Conservation (phyloP, 176 grass and related monocot species). For the Carex scoparia region DNA sequence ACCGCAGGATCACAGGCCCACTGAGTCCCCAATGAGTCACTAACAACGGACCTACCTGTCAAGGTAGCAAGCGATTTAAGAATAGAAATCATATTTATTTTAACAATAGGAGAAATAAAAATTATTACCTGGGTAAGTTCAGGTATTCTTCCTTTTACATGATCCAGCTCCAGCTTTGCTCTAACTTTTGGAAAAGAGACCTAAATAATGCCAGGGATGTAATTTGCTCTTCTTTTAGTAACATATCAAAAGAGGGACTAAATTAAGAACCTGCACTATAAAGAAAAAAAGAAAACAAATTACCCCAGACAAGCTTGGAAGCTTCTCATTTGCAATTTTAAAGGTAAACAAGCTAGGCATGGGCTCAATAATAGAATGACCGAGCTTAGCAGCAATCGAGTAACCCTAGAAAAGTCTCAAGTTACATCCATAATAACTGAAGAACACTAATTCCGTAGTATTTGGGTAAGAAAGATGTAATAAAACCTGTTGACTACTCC, state of each 20-base stretch:
- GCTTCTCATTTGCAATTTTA: slow-evolving; percentile 58
- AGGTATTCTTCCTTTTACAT: slow-evolving; percentile 39
- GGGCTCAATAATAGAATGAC: slow-evolving; percentile 68
- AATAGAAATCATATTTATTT: slow-evolving; percentile 18
- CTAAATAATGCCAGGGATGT: slow-evolving; percentile 27
- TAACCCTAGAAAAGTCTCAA: slow-evolving; percentile 52
- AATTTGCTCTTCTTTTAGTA: background rate
- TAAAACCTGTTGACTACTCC: slow-evolving; percentile 66
- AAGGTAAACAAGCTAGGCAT: slow-evolving; percentile 95
- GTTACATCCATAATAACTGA: background rate
- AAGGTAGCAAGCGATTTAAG: slow-evolving; percentile 10
- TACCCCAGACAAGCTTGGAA: slow-evolving; percentile 69
- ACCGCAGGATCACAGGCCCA: slow-evolving; percentile 72
- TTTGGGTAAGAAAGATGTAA: background rate
- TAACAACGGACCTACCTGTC: slow-evolving; percentile 68
- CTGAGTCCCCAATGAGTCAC: slow-evolving; percentile 95
- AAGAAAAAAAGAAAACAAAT: slow-evolving; percentile 10
- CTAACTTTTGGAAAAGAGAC: slow-evolving; percentile 71
- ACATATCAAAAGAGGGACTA: background rate
- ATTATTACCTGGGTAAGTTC: slow-evolving; percentile 55
- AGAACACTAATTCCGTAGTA: background rate
- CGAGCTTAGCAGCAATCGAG: slow-evolving; percentile 51
- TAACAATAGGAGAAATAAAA: background rate
- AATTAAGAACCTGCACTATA: background rate
- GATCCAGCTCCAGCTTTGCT: slow-evolving; percentile 68